These are phyloP conservation scores for Globisporangium emineosum DNA, from an alignment of 352 stramenopile genomes.

Conservation along the genomic window DNA sequence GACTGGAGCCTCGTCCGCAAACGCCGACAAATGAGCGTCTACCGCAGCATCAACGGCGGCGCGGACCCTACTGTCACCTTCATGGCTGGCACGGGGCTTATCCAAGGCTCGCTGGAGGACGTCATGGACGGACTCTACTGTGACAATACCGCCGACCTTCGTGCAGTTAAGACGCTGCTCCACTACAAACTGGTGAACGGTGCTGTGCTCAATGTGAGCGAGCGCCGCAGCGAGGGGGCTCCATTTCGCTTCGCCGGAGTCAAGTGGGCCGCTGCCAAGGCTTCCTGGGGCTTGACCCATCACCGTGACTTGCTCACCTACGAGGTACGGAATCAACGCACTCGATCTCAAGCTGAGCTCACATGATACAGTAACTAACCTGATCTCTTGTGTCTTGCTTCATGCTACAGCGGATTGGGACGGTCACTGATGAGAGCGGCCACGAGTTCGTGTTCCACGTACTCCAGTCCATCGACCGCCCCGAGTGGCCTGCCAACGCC, in stretches of 20 bases:
- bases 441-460: constrained; percentile 38
- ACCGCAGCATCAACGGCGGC: constrained; percentile 1
- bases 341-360: no score
- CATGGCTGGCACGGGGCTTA: constrained; percentile 8
- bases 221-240: constrained; percentile 21
- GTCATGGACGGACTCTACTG: constrained; percentile 42
- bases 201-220: constrained; percentile 26
- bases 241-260: constrained; percentile 40
- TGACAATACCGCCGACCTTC: constrained; percentile 34
- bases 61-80: neutral
- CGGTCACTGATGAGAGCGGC: constrained; percentile 22
- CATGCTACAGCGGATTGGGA: constrained; percentile 24
- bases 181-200: constrained; percentile 29
- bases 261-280: constrained; percentile 34
- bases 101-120: constrained; percentile 18
- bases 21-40: constrained; percentile 12
- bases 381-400: neutral
- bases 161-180: constrained; percentile 25
- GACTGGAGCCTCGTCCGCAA: constrained; percentile 13
- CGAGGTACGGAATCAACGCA: constrained; percentile 19
- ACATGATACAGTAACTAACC: constrained; percentile 7
- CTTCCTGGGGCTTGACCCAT: constrained; percentile 26
- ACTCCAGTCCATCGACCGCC: constrained; percentile 36
- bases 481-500: constrained; percentile 35
- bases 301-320: constrained; percentile 39